phyloP scores from a whole-genome alignment of 2,329 filamentous ascomycete species.

The Davidsoniella neocaledoniae region DNA sequence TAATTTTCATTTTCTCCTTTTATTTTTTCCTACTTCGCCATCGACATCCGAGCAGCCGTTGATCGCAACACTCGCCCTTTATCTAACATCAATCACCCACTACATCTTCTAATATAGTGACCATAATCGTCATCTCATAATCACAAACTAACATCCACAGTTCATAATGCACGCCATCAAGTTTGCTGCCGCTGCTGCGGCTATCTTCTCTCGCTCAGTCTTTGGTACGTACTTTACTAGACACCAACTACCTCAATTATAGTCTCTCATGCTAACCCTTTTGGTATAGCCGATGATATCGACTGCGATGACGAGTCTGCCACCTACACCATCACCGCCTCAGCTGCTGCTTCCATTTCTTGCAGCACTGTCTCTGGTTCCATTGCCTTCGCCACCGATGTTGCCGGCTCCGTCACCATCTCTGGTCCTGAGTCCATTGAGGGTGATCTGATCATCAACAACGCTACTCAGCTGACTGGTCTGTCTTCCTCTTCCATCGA shows the following conservation, averaged over 20 bases:
- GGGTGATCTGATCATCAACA: conserved; percentile 42
- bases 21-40: neutral
- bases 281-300: conserved; percentile 6
- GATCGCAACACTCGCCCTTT: too few relatives aligned
- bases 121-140: neutral
- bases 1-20: neutral
- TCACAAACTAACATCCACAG: conserved; percentile 1
- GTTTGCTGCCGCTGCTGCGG: conserved; percentile 29
- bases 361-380: conserved; percentile 51
- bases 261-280: neutral
- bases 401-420: conserved; percentile 40
- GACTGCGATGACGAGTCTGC: conserved; percentile 19
- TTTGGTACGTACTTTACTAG: conserved; percentile 24
- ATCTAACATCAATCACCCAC: too few relatives aligned
- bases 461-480: conserved; percentile 38
- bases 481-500: conserved; percentile 45
- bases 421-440: conserved; percentile 39
- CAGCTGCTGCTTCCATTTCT: conserved; percentile 41
- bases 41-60: neutral
- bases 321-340: conserved; percentile 40
- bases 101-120: too few relatives aligned
- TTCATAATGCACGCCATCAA: conserved; percentile 31
- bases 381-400: conserved; percentile 23
- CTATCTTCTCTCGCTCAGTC: conserved; percentile 23
- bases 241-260: neutral